Evolutionary conservation across 164 flowering plant genomes (phyloP), one percentile per base, ranked within the genome.

Genomic region (Chimonanthus praecox): DNA sequence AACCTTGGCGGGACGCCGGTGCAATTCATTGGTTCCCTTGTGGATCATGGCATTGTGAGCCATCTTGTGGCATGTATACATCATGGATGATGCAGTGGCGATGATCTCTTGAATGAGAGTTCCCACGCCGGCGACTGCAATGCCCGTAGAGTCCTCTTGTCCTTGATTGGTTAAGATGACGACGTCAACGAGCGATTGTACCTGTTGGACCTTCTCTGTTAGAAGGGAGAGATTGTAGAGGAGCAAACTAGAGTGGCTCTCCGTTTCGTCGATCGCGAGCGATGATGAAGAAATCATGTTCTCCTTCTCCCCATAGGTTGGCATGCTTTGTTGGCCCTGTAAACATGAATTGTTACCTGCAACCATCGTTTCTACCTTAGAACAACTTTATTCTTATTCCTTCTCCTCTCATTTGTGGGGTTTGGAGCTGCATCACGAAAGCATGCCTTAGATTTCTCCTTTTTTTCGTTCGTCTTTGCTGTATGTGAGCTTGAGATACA

Each of bases 51-150:
- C 7, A 33, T 48, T 47, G n/a, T 69, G 71, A 20, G 81, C 72
- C 73, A 90, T 71, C 48, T 89, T 91, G 68, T 88, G 97, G 75
- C 88, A 89, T 46, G 82, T 80, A 80, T 83, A 78, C 88, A 90
- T 78, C 88, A 92, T 77, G 0, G 94, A 88, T 6, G 97, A 88
- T 0, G 97, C 90, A 0, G 90, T 78, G 0, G 78, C 79, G 4
- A 88, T 80, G 6, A 90, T 81, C 45, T 89, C 94, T 81, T 90
- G 91, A 66, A 90, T 78, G 16, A 84, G 71, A 7, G 84, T 78
- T 20, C 78, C 75, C 75, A 89, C 78, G 72, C 78, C 81, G 4
- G 85, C 83, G 11, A 85, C 43, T 64, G 81, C 82, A 15, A 82
- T 71, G 45, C 87, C 76, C 0, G 78, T 58, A 58, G 86, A 75